Conservation (phyloP, 768 basidiomycete genomes). For the Boletus speciosus region DNA sequence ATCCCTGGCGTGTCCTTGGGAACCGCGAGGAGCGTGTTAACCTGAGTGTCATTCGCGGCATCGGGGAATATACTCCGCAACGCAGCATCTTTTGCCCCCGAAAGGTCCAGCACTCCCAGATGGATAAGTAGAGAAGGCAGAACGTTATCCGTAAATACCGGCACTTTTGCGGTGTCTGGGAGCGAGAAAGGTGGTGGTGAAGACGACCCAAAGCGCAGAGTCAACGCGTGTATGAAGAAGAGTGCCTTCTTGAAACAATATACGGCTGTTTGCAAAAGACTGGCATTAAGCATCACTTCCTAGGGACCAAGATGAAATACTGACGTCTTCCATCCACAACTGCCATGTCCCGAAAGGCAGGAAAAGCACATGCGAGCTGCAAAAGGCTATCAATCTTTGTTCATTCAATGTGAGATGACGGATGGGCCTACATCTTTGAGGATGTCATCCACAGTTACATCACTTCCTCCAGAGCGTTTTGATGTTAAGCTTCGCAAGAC, state of each 20-base stretch:
- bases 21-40: constrained; percentile 41
- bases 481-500: constrained; percentile 63
- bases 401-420: not conserved
- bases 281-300: not conserved
- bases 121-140: constrained; percentile 79
- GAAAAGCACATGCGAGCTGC: constrained; percentile 75
- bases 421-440: constrained; percentile 55
- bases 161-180: constrained; percentile 54
- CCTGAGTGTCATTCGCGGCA: constrained; percentile 36
- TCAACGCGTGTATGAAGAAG: constrained; percentile 71
- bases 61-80: constrained; percentile 49
- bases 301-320: constrained; percentile 14
- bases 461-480: constrained; percentile 27
- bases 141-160: constrained; percentile 79
- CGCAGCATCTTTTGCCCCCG: constrained; percentile 37
- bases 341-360: constrained; percentile 79
- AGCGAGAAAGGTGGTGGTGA: constrained; percentile 57
- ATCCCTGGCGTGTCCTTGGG: constrained; percentile 14
- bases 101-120: constrained; percentile 69
- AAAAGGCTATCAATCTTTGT: constrained; percentile 4
- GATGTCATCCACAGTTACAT: constrained; percentile 50
- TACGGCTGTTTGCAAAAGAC: constrained; percentile 45
- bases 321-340: constrained; percentile 60
- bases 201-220: constrained; percentile 58
- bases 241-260: constrained; percentile 91